Base-by-base conservation (phyloP, 2,329 filamentous ascomycete species). In the Ascomycota sp. region DNA sequence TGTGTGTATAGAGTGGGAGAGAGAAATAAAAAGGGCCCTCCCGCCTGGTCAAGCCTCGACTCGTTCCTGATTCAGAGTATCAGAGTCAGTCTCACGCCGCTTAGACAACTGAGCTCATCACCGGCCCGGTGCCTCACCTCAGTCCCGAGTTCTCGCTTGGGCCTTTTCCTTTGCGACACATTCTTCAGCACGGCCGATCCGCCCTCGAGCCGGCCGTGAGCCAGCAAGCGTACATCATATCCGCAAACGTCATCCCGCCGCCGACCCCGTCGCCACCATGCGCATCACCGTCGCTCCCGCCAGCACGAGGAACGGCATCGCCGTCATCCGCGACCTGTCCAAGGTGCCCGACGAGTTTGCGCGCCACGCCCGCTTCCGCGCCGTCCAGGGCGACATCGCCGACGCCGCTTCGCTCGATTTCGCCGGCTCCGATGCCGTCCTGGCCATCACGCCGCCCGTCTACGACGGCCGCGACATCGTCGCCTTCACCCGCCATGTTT, bases 221-320 rank as follows among this genome's bases (percentile, higher is more conserved):
- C n/a, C n/a, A n/a, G n/a, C n/a, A n/a, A n/a, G n/a, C n/a, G n/a
- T n/a, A n/a, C n/a, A n/a, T n/a, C n/a, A n/a, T n/a, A n/a, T n/a
- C n/a, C n/a, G 21, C 7, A 7, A 23, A 23, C 21, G 10, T 7
- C 21, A 23, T 7, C 21, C 21, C 21, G 21, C 21, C 7, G 21
- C 10, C 10, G 21, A 7, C 7, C 21, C 7, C 7, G 7, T 23
- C 21, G n/a, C 19, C 19, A 15, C 20, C 4, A 43, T 46, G 44
- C 40, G 38, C 10, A 32, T 48, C 39, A 38, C 40, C n/a, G 35
- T 54, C 30, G 39, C 42, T 10, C 48, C 51, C 0, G 51, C 50
- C 1, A 45, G 46, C 23, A 40, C 46, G 22, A 46, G 42, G 24
- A 51, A 47, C 0, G 46, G 40, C 23, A 36, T 36, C 2, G 46